Base-by-base conservation (phyloP, 495 filamentous ascomycete species). In the Bryoglossum gracile region DNA sequence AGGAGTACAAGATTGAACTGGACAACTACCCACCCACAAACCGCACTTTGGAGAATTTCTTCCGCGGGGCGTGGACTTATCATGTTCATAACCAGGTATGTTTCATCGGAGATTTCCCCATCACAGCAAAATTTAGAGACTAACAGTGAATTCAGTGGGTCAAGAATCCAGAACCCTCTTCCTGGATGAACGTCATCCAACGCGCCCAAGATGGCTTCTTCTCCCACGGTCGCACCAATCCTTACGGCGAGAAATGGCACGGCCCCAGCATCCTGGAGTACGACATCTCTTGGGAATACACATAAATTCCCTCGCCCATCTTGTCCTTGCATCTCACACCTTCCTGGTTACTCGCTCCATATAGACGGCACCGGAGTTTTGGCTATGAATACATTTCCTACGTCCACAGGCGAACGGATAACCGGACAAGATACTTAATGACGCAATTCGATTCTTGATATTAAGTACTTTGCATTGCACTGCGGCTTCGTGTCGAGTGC, bases 11-110 rank as follows among this genome's bases (percentile, higher is more conserved):
- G 13, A 51, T 73, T 28, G 60, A 65, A 24, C 63, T 68, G 26
- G 73, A 76, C 48, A 63, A 67, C 30, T 76, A 72, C 47, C 69
- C 73, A 24, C 70, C 70, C 10, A 78, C 70, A 30, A 79, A 78
- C 49, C 68, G 75, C 16, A 77, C 71, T 1, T 40, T 78, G 51
- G 66, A 71, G 57, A 71, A 77, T 51, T 79, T 79, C 59, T 79
- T 78, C 58, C 59, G 69, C 3, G 75, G 75, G 0, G 71, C 72
- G 4, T 79, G 69, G 68, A 77, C 69, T 24, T 79, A 78, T 59
- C 75, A 79, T 60, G 69, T 79, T 46, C 75, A 79, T 51, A 78
- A 77, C 51, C 75, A 77, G 67, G 74, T 77, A 57, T 54, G 68
- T 62, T 45, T 46, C 9, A 9, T 46, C n/a, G n/a, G n/a, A n/a